Evolutionary conservation across 441 rosid species (phyloP).

Genomic region (Rhodomyrtus psidioides): DNA sequence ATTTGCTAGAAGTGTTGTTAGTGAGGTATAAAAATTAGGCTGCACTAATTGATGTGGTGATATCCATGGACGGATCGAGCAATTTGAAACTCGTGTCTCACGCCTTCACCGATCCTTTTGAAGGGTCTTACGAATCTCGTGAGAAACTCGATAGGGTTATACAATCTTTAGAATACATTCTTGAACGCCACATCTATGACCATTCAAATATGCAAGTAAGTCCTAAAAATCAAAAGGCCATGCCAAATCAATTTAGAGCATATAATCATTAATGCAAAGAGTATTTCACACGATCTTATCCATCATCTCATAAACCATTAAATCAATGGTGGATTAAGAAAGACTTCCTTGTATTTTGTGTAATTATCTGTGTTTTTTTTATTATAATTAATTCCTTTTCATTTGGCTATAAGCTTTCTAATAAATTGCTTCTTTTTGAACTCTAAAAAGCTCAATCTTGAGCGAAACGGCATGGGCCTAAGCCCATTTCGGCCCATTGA

Average conservation of each 20-base stretch:
- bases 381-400: not conserved
- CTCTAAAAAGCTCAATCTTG: not conserved
- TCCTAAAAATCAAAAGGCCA: not conserved
- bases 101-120: not conserved
- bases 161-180: not conserved
- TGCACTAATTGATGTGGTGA: not conserved
- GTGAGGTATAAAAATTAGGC: not conserved
- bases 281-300: not conserved
- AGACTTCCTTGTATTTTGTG: not conserved
- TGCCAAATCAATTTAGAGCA: not conserved
- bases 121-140: not conserved
- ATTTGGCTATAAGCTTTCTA: not conserved
- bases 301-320: not conserved
- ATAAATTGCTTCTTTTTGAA: not conserved
- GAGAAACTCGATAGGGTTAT: not conserved
- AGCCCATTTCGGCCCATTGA: not conserved
- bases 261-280: not conserved
- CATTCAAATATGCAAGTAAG: not conserved
- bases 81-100: not conserved
- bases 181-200: not conserved
- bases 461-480: not conserved
- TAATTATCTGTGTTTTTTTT: not conserved
- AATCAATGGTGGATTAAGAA: not conserved
- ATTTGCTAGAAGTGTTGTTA: not conserved
- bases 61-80: not conserved